phyloP scores from a whole-genome alignment of 2,329 filamentous ascomycete species.

The Orbilia javanica region DNA sequence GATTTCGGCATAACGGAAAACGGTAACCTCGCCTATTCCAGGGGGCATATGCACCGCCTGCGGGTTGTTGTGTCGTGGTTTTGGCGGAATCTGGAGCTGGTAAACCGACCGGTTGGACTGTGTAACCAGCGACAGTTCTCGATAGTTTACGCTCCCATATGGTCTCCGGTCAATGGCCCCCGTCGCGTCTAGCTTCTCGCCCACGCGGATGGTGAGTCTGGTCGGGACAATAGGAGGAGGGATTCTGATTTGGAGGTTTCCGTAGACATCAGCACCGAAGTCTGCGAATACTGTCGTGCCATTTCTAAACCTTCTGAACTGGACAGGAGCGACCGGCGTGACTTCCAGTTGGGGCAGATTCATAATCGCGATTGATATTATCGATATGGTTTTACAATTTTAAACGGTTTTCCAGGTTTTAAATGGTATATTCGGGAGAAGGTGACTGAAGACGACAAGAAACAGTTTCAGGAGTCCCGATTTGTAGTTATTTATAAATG shows the following conservation, averaged over 20 bases:
- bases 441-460: background rate
- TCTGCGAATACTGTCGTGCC: slow-evolving; percentile 18
- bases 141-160: slow-evolving; percentile 34
- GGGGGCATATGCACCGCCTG: slow-evolving; percentile 21
- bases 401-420: background rate
- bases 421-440: background rate
- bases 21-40: slow-evolving; percentile 31
- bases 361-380: background rate
- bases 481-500: too few species aligned
- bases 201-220: slow-evolving; percentile 11
- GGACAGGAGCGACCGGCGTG: slow-evolving; percentile 1
- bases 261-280: slow-evolving; percentile 34
- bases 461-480: too few species aligned
- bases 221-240: background rate
- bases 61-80: slow-evolving; percentile 17
- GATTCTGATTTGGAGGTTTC: slow-evolving; percentile 24
- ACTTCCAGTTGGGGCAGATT: background rate
- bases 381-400: background rate
- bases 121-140: background rate
- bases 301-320: background rate
- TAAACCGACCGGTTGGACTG: slow-evolving; percentile 12
- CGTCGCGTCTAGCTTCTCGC: slow-evolving; percentile 25
- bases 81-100: slow-evolving; percentile 19
- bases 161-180: slow-evolving; percentile 18
- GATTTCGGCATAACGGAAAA: slow-evolving; percentile 36